Evolutionary conservation across 2,329 filamentous ascomycete species (phyloP), one percentile per base, ranked within the genome.

Genomic region (Neophaeococcomyces mojaviensis): DNA sequence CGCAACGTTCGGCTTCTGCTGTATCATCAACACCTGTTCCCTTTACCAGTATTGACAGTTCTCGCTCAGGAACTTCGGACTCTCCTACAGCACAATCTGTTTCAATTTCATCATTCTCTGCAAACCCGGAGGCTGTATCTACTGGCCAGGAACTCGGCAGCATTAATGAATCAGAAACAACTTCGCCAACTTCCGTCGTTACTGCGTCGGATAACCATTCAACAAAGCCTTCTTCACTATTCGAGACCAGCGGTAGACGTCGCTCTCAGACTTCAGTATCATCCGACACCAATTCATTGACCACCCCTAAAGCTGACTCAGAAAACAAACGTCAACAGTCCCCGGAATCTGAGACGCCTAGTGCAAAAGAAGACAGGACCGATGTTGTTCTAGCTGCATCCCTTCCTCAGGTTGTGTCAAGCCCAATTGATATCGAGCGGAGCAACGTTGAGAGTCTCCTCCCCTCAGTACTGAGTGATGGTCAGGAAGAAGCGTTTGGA

Each of bases 141-240:
- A 32, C 13, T 30, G 12, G 10, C 16, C 41, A 13, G 10, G 19
- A 44, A 16, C 32, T 44, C 10, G 41, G 3, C 10, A 31, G 41
- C 30, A 37, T 44, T 15, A 20, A 36, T 28, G 41, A 36, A 8
- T 54, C 55, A 8, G 44, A 38, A 39, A 53, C 53, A 16, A 52
- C 49, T 4, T 59, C 59, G 3, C 59, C 59, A 16, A 58, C 58
- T 18, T 58, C 59, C 19, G 44, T 53, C 34, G 53, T 54, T 8
- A 52, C 56, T 24, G 47, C 54, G 16, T 56, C 53, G 3, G 56
- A 55, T 46, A 55, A 54, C 37, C 59, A 54, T 22, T 65, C 63
- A 13, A 63, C 64, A 12, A 56, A 62, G 40, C 59, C 51, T 13
- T 65, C 61, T 36, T 62, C 61, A 1, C 56, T 64, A 26, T 59